These are phyloP conservation scores for Cercospora sp. DNA, from an alignment of 2,329 filamentous ascomycete species.

Conservation along the genomic window DNA sequence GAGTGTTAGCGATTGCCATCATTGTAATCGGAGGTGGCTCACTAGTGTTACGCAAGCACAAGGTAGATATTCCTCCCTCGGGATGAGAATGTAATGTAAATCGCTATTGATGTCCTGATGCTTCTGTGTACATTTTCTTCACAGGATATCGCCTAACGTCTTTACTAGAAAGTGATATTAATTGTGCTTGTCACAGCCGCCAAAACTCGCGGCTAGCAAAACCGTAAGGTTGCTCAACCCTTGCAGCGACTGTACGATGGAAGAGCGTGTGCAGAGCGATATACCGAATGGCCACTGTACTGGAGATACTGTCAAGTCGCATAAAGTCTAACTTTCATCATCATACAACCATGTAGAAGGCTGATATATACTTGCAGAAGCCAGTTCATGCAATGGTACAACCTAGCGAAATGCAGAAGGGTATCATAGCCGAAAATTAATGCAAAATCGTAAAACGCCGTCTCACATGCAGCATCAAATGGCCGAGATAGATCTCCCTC, in stretches of 20 bases:
- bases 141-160: neutral
- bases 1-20: slow-evolving; percentile 58
- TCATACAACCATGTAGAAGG: slow-evolving; percentile 1
- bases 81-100: neutral
- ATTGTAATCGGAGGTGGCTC: slow-evolving; percentile 30
- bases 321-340: neutral
- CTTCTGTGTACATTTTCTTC: neutral
- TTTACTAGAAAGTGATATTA: neutral
- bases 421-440: slow-evolving; percentile 1
- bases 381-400: slow-evolving; percentile 4
- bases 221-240: too few relatives aligned
- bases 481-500: neutral
- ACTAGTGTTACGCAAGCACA: slow-evolving; percentile 1
- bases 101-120: neutral
- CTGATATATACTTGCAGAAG: neutral
- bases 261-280: neutral
- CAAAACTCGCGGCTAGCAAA: neutral
- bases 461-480: neutral
- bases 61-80: neutral
- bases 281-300: neutral
- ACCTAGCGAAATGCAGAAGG: neutral
- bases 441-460: neutral
- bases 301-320: neutral
- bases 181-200: too few relatives aligned
- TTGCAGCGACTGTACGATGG: too few relatives aligned